phyloP scores from a whole-genome alignment of 371 early-diverging fungal genomes.

The Mortierella sp. region DNA sequence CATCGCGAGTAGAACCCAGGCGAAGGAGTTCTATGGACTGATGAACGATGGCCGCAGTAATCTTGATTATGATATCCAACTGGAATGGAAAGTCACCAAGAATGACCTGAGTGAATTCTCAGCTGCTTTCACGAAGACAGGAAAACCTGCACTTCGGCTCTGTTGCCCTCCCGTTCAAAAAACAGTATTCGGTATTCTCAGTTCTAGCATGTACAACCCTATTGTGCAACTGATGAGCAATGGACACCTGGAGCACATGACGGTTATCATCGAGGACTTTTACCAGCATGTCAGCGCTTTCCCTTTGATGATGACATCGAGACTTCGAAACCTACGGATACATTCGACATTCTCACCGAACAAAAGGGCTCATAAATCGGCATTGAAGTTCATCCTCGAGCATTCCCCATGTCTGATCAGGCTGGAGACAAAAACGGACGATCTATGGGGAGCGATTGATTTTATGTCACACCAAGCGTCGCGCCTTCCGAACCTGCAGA shows the following conservation, averaged over 20 bases:
- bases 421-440: too few species aligned
- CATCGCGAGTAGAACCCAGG: background rate
- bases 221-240: constrained; percentile 6
- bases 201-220: constrained; percentile 7
- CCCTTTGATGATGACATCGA: background rate
- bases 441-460: too few species aligned
- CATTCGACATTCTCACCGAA: background rate
- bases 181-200: constrained; percentile 2
- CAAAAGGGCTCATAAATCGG: background rate
- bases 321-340: background rate
- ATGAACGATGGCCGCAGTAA: background rate
- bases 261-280: constrained; percentile 9
- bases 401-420: background rate
- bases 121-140: too few species aligned
- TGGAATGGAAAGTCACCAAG: background rate
- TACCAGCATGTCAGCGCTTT: constrained; percentile 4
- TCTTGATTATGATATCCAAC: background rate
- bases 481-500: too few species aligned
- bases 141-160: too few species aligned
- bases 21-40: constrained; percentile 3
- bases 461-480: too few species aligned
- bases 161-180: background rate
- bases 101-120: background rate
- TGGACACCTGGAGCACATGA: background rate
- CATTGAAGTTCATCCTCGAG: background rate